phyloP scores from a whole-genome alignment of 2,329 filamentous ascomycete genomes.

The Phialocephala subalpina region DNA sequence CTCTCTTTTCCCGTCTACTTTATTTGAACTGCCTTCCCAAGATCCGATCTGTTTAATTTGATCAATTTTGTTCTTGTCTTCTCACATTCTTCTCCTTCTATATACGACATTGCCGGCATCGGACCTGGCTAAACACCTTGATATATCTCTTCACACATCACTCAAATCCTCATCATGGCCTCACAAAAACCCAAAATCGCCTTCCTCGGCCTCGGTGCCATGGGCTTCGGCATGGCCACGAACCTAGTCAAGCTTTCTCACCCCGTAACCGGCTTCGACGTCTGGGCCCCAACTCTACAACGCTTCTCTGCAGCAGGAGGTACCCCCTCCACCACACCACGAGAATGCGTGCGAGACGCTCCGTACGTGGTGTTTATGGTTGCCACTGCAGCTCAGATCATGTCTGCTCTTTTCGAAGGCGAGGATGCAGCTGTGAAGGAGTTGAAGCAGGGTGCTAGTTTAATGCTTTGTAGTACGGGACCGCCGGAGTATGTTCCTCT shows the following conservation, averaged over 20 bases:
- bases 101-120: background rate
- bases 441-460: slow-evolving; percentile 62
- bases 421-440: slow-evolving; percentile 58
- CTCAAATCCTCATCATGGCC: slow-evolving; percentile 5
- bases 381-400: slow-evolving; percentile 74
- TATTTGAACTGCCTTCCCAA: background rate
- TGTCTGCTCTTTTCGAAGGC: slow-evolving; percentile 69
- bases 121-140: background rate
- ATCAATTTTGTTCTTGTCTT: background rate
- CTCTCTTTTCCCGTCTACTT: background rate
- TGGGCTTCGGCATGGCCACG: slow-evolving; percentile 85
- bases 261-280: slow-evolving; percentile 74
- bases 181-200: slow-evolving; percentile 24
- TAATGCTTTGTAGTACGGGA: slow-evolving; percentile 75
- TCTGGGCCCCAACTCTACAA: slow-evolving; percentile 72
- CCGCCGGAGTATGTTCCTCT: slow-evolving; percentile 70
- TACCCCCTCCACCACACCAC: slow-evolving; percentile 63
- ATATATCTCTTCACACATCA: background rate
- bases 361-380: slow-evolving; percentile 78
- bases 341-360: slow-evolving; percentile 66
- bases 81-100: background rate
- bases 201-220: slow-evolving; percentile 72
- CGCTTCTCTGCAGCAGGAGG: slow-evolving; percentile 71
- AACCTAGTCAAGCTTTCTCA: slow-evolving; percentile 74
- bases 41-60: background rate